Evolutionary conservation across 2,329 filamentous ascomycete genomes (phyloP).

Genomic region (Penicillium vulpinum): DNA sequence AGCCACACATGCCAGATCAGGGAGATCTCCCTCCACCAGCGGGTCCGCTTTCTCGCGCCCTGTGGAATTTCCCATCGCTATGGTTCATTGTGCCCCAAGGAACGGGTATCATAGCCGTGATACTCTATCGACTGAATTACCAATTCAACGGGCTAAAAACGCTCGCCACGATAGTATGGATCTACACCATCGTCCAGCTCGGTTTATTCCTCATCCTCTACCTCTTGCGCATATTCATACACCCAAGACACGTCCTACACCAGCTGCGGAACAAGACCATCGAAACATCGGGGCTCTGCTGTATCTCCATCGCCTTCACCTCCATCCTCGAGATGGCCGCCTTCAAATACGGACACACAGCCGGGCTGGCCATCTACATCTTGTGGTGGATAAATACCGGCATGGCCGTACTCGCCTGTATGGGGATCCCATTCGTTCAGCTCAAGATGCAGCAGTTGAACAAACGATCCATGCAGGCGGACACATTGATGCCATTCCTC

Average conservation of each 20-base stretch:
- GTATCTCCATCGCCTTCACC: constrained; percentile 40
- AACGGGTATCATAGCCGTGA: constrained; percentile 38
- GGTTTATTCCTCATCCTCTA: constrained; percentile 32
- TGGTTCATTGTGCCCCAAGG: constrained; percentile 45
- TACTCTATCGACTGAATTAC: constrained; percentile 42
- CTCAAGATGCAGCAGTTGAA: constrained; percentile 40
- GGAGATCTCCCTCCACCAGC: background rate
- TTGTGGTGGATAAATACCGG: constrained; percentile 46
- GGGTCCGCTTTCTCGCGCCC: constrained; percentile 15
- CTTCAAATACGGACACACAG: constrained; percentile 30
- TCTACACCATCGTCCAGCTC: constrained; percentile 39
- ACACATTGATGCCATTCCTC: constrained; percentile 42
- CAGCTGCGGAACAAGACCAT: constrained; percentile 33
- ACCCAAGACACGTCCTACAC: constrained; percentile 31
- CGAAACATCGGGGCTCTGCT: constrained; percentile 43
- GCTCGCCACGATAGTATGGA: constrained; percentile 42
- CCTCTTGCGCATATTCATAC: constrained; percentile 33
- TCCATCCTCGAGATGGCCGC: constrained; percentile 53
- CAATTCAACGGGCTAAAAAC: constrained; percentile 42
- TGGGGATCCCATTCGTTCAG: constrained; percentile 38
- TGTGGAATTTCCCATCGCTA: constrained; percentile 38
- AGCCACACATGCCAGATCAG: background rate
- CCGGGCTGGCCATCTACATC: constrained; percentile 34
- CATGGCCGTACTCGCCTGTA: constrained; percentile 34
- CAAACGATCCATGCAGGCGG: constrained; percentile 36